A percentile compares a stretch with the other conserved stretches of the same genome.
phyloP scores from a whole-genome alignment of 352 stramenopile species.

The Pythium sp. region DNA sequence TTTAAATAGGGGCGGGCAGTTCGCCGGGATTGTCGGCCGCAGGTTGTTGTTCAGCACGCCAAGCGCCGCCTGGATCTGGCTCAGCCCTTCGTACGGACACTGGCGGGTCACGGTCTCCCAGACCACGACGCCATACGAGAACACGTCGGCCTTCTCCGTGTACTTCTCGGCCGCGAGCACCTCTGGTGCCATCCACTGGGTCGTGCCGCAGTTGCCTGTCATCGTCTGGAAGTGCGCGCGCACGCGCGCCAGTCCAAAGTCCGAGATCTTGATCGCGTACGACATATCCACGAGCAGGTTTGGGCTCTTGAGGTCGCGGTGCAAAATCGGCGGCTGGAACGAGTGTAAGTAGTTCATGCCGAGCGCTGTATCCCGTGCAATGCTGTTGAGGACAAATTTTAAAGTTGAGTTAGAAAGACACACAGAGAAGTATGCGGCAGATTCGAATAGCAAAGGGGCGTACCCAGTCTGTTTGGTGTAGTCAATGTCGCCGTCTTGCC shows the following conservation, averaged over 20 bases:
- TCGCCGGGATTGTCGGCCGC: conserved; percentile 73
- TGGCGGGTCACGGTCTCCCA: conserved; percentile 88
- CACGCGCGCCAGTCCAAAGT: conserved; percentile 83
- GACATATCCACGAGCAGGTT: conserved; percentile 79
- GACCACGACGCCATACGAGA: conserved; percentile 83
- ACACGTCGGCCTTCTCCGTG: conserved; percentile 87
- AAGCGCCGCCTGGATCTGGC: conserved; percentile 86
- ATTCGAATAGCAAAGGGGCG: neutral
- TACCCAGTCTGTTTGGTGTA: conserved; percentile 71
- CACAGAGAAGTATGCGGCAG: neutral
- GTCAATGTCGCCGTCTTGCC: conserved; percentile 72
- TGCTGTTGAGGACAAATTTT: conserved; percentile 29
- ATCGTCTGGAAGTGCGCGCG: conserved; percentile 86
- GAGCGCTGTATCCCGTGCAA: conserved; percentile 74
- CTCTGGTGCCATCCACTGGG: conserved; percentile 86
- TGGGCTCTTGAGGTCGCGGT: conserved; percentile 85
- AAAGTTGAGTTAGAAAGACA: neutral
- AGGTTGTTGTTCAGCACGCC: conserved; percentile 87
- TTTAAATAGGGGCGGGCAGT: conserved; percentile 76
- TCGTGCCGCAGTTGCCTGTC: conserved; percentile 85
- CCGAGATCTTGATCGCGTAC: conserved; percentile 87
- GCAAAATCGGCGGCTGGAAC: conserved; percentile 82
- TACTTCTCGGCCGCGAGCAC: conserved; percentile 83
- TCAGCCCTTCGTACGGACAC: conserved; percentile 90
- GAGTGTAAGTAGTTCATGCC: conserved; percentile 89